These are phyloP conservation scores for Cylindricascospora bacillispora DNA, from an alignment of 1,139 yeast genomes.

Conservation along the genomic window DNA sequence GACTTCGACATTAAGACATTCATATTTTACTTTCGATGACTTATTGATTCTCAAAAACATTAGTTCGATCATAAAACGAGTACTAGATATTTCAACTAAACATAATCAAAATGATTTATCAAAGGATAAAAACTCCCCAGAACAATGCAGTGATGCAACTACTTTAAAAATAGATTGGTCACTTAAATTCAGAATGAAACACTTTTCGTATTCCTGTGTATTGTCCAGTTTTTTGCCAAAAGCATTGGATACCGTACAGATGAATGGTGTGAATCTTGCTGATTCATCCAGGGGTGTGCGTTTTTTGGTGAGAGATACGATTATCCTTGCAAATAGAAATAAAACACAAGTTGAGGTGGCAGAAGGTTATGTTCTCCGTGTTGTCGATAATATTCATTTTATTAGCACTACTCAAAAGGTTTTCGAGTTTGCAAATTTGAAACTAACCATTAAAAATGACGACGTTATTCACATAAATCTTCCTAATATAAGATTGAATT, in stretches of 20 bases:
- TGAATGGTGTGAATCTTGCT: conserved; percentile 12
- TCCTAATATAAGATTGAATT: conserved; percentile 11
- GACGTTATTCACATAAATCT: conserved; percentile 5
- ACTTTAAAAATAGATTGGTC: conserved; percentile 9
- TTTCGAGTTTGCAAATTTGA: conserved; percentile 9
- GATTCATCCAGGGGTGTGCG: conserved; percentile 17
- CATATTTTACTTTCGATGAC: conserved; percentile 14
- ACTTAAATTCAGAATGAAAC: conserved; percentile 16
- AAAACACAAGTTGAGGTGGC: neutral
- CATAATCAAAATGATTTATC: neutral
- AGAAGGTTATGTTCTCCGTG: conserved; percentile 6
- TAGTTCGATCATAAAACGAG: conserved; percentile 4
- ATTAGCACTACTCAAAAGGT: conserved; percentile 9
- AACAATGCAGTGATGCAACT: neutral
- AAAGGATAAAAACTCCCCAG: neutral
- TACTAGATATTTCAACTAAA: neutral
- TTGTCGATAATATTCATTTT: conserved; percentile 10
- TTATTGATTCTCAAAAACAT: conserved; percentile 13
- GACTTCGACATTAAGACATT: conserved; percentile 19
- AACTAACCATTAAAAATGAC: conserved; percentile 1
- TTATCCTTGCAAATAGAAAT: conserved; percentile 1
- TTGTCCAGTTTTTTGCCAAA: conserved; percentile 14
- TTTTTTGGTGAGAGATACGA: conserved; percentile 12
- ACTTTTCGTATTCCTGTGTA: conserved; percentile 14
- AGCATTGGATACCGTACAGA: conserved; percentile 15